Conservation (phyloP, 208 protist genomes). For the Trypanosoma caninum region DNA sequence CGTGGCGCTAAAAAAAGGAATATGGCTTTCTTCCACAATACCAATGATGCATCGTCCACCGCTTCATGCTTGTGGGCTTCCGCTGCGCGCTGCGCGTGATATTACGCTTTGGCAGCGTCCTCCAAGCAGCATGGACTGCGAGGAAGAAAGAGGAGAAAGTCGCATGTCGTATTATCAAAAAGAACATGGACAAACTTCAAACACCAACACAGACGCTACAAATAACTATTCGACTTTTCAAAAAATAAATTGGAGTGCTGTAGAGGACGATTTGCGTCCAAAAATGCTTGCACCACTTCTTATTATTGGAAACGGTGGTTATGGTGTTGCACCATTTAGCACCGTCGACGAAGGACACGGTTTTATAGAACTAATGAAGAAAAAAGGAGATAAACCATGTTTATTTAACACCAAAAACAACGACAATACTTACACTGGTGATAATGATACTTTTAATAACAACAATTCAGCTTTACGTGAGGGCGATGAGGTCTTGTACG, state of each 20-base stretch:
- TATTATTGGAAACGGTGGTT: conserved; percentile 38
- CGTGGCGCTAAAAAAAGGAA: conserved; percentile 18
- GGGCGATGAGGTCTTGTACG: conserved; percentile 4
- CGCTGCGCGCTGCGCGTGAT: conserved; percentile 18
- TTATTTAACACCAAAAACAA: no score
- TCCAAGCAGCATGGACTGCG: neutral
- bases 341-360: no score
- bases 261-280: conserved; percentile 18
- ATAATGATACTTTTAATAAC: neutral
- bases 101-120: conserved; percentile 21
- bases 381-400: no score
- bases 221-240: neutral
- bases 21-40: conserved; percentile 24
- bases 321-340: conserved; percentile 45
- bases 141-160: neutral
- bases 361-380: no score
- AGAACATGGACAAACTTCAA: neutral
- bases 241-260: neutral
- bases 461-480: neutral
- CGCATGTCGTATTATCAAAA: no score
- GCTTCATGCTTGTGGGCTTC: conserved; percentile 26
- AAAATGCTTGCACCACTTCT: conserved; percentile 28
- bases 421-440: neutral
- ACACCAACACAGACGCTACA: neutral
- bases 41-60: conserved; percentile 22